Evolutionary conservation across 768 basidiomycete species (phyloP).

Genomic region (Tylopilus cervinicoccineus): DNA sequence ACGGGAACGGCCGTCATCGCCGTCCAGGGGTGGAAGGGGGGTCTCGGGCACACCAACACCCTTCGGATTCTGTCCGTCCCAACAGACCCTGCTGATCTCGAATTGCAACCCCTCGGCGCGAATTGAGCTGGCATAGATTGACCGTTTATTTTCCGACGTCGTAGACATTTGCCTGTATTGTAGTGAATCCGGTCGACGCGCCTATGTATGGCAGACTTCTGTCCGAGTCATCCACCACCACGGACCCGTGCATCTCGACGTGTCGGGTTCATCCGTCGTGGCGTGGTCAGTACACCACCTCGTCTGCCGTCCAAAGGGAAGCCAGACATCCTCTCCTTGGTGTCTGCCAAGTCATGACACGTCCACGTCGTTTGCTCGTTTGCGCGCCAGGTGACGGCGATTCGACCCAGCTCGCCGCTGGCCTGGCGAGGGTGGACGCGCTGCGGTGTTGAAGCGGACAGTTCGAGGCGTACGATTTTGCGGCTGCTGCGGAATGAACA

Average conservation of each 20-base stretch:
- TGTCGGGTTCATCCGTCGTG: neutral
- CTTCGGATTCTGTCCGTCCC: slow-evolving; percentile 81
- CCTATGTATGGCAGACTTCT: neutral
- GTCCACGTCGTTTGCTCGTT: slow-evolving; percentile 25
- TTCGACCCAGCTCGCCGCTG: slow-evolving; percentile 86
- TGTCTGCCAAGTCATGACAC: neutral
- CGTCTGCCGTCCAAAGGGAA: neutral
- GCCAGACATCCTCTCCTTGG: neutral
- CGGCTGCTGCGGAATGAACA: slow-evolving; percentile 31
- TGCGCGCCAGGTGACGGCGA: slow-evolving; percentile 78
- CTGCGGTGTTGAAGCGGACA: slow-evolving; percentile 87
- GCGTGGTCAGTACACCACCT: neutral
- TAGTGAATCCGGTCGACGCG: slow-evolving; percentile 1
- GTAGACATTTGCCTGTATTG: slow-evolving; percentile 7
- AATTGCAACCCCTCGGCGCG: slow-evolving; percentile 57
- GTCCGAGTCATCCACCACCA: neutral
- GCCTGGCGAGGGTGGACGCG: no score
- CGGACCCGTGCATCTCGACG: neutral
- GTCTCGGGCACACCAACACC: slow-evolving; percentile 93
- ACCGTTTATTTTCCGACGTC: neutral
- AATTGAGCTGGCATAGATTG: slow-evolving; percentile 11
- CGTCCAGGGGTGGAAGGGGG: slow-evolving; percentile 99
- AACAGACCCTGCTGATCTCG: slow-evolving; percentile 74
- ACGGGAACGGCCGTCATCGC: slow-evolving; percentile 89
- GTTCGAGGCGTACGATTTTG: slow-evolving; percentile 89